Base-by-base conservation (phyloP, 1,284 basidiomycete genomes). In the Heliocybe sulcata region DNA sequence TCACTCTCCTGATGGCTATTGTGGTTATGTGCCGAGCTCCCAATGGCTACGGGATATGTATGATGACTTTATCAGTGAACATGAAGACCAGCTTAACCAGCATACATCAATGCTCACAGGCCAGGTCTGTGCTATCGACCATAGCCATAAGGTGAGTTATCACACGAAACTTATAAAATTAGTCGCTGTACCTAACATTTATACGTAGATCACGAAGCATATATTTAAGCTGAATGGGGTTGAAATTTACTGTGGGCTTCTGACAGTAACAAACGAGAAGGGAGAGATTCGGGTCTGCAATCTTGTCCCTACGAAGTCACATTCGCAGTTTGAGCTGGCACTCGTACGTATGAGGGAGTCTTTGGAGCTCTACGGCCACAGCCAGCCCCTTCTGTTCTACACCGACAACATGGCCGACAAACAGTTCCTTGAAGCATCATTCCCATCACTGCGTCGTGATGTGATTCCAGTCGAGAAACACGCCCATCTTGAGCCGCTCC, bases 131-230 rank as follows among this genome's bases (percentile, higher is more conserved):
- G 61, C 59, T 0, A 57, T 67, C 57, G 66, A 68, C 52, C 67
- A 68, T 53, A 67, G 66, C 35, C 60, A 63, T 42, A 66, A 67
- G 61, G 65, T 65, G 35, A 3, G 55, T 51, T 29, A 20, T 55
- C 23, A 25, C 14, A 27, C 45, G n/a, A 20, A 23, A 14, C 55
- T 56, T 31, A 53, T 42, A 9, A 51, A 42, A 11, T 49, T 51
- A 47, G 48, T 59, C 29, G 54, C 52, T 53, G 35, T n/a, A 51
- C 29, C 38, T 8, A 2, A 3, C 19, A 8, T 45, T 38, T 57
- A n/a, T n/a, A n/a, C n/a, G n/a, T 35, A 67, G 64, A 53, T 67
- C 12, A 60, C 62, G 0, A 69, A 69, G 50, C 67, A 69, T 20
- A 55, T 66, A 54, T 58, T 60, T 0, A 60, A 61, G 38, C 57